Evolutionary conservation across 306 rosid genomes (phyloP).

Genomic region (Glycine tomentella): DNA sequence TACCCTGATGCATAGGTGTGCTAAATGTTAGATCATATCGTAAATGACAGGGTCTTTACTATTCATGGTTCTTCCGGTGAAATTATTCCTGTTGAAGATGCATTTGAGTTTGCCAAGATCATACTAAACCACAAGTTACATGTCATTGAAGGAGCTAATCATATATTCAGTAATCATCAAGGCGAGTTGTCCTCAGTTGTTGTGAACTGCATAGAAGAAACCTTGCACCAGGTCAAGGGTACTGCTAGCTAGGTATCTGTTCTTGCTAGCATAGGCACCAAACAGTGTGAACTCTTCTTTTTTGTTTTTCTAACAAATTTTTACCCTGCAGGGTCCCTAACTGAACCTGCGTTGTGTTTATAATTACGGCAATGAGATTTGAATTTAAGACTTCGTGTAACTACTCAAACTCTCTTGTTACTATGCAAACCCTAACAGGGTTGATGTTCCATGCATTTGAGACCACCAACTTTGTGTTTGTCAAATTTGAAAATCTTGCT

Average conservation of each 20-base stretch:
- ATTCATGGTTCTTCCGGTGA: conserved; percentile 75
- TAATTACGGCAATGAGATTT: no score
- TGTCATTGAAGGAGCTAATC: conserved; percentile 72
- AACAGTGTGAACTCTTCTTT: not conserved
- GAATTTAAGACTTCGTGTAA: no score
- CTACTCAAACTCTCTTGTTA: no score
- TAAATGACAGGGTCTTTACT: conserved; percentile 65
- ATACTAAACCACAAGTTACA: conserved; percentile 73
- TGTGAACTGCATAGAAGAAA: conserved; percentile 54
- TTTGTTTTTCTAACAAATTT: not conserved
- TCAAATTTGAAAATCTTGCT: not conserved
- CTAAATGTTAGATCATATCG: conserved; percentile 33
- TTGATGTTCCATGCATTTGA: not conserved
- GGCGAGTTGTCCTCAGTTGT: conserved; percentile 59
- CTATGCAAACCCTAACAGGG: no score
- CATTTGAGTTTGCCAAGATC: conserved; percentile 67
- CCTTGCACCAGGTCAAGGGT: no score
- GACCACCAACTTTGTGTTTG: not conserved
- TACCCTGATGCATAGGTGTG: conserved; percentile 11
- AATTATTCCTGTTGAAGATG: conserved; percentile 61
- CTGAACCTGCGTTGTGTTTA: no score
- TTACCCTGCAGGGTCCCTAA: no score
- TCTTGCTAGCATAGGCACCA: conserved; percentile 32
- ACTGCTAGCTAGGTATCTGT: conserved; percentile 43
- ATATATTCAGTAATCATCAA: conserved; percentile 60